Evolutionary conservation across 257 asterid species (phyloP).

Genomic region (Nicotiana benthamiana): DNA sequence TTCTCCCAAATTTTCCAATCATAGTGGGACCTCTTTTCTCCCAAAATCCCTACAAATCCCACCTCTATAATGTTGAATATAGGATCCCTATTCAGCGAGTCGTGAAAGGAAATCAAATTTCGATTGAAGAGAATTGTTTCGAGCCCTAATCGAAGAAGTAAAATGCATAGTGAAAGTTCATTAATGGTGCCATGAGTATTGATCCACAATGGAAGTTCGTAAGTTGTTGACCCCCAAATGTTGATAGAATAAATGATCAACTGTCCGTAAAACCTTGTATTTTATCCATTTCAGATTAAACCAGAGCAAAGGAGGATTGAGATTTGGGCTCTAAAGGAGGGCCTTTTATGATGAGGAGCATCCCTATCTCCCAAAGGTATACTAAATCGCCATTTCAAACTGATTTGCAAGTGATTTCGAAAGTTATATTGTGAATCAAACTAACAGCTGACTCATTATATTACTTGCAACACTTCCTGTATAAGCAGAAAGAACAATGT

Average conservation of each 20-base stretch:
- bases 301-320: constrained; percentile 63
- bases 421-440: background rate
- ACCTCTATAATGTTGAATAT: no score
- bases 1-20: no score
- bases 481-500: constrained; percentile 70
- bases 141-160: no score
- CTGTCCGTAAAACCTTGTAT: background rate
- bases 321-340: constrained; percentile 82
- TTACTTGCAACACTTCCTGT: constrained; percentile 68
- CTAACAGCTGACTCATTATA: no score
- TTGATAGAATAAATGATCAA: background rate
- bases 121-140: no score
- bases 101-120: no score
- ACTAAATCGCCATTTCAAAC: background rate
- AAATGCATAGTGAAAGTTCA: constrained; percentile 23
- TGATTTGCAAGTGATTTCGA: background rate
- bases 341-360: constrained; percentile 86
- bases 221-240: background rate
- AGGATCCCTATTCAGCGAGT: no score
- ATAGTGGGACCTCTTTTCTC: no score
- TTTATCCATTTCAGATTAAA: constrained; percentile 43
- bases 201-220: constrained; percentile 93
- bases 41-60: no score
- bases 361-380: constrained; percentile 93
- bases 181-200: constrained; percentile 77